Evolutionary conservation across 1,284 basidiomycete species (phyloP), one percentile per base, ranked within the genome.

Genomic region (Leccinum subspadiceum): DNA sequence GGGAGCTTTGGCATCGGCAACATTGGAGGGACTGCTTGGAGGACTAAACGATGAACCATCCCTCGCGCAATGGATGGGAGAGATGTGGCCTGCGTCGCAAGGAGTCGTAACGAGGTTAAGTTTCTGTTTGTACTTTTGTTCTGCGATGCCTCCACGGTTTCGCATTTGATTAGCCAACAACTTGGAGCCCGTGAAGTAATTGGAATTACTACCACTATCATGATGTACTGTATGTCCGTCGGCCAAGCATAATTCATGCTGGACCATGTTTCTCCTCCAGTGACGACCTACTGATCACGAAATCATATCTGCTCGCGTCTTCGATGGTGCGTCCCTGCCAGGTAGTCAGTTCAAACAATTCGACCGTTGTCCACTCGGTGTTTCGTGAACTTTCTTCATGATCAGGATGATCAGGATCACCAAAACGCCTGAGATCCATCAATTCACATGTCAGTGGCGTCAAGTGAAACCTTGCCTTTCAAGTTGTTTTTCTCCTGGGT

Each of bases 1-100:
- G 81, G 79, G 3, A 78, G 70, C 53, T 84, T 84, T 60, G 81
- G 81, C 6, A 74, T 79, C 12, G 80, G 80, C 2, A 72, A 59
- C 39, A 70, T 72, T 73, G 62, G 79, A 71, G 54, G 76, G 67
- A 8, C 52, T 29, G 68, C 13, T 9, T 73, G 70, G 70, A 65
- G 73, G 57, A 26, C 7, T 29, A 71, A 71, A 60, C 68, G 70
- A 66, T 70, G 60, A 70, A 53, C 46, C 54, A 35, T 46, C 26
- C 15, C 3, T 9, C 10, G 3, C 12, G 10, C 17, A 26, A 31
- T 54, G 17, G 52, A 20, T 46, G n/a, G 22, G 51, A 33, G 44
- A 50, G 52, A 35, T 29, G 12, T 24, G 13, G 31, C 29, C 41
- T 46, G n/a, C 22, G n/a, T 37, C 31, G 15, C 26, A 54, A 58